Base-by-base conservation (phyloP, 1,284 basidiomycete genomes). In the Ustilago sp. region DNA sequence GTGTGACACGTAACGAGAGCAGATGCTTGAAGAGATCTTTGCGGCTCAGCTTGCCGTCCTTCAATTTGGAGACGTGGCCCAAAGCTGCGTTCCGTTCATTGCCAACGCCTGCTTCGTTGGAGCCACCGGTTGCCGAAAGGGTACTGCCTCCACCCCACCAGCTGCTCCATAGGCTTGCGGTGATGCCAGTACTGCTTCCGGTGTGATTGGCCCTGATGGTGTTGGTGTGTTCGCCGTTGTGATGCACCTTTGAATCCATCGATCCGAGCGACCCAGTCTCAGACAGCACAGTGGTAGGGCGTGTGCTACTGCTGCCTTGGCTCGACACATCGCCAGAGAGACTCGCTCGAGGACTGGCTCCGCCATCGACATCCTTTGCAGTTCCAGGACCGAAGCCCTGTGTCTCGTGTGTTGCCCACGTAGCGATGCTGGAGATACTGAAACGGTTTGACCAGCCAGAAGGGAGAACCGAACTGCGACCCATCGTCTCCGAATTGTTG, bases 1-100 rank as follows among this genome's bases (percentile, higher is more conserved):
- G 88, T 80, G 94, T 92, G 0, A 95, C 92, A 3, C 94, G 90
- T n/a, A 97, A 87, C 1, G 92, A 91, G 48, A 94, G 92, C 1
- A 96, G 88, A 78, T 93, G 91, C 82, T 93, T 94, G 68, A 90
- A 89, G 31, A 82, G 72, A 12, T 81, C 77, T 52, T 78, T 81
- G 17, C 79, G 72, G 39, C 66, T 67, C 32, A 75, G 58, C 55
- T 73, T 79, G 53, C 56, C 61, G 6, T 71, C 68, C 36, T 62
- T 63, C 39, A 82, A 50, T 34, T 67, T 64, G 9, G 60, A 39
- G 13, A 76, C 56, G 43, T 80, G 73, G 19, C 50, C 35, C 32
- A 68, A 48, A 13, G 60, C 68, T 3, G 59, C 77, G 36, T 60
- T 64, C 12, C 47, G 43, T 31, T 74, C 72, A 19, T 69, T 54